phyloP scores from a whole-genome alignment of 306 rosid genomes.

The Herpetospermum pedunculosum region DNA sequence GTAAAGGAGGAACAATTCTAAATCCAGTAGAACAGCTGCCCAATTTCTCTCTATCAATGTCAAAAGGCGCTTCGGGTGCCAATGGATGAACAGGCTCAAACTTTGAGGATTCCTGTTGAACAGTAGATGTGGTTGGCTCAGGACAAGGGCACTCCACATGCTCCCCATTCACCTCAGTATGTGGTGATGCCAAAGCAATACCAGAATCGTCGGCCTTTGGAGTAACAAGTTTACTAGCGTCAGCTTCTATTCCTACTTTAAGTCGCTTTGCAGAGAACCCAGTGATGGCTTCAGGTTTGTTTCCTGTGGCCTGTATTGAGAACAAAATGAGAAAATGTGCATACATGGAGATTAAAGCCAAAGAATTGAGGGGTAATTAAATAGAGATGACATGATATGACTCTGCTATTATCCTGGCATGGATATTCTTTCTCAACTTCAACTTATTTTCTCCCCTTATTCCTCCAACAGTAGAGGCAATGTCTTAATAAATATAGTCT shows the following conservation, averaged over 20 bases:
- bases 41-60: conserved; percentile 54
- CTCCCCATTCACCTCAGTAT: conserved; percentile 33
- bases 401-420: neutral
- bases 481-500: neutral
- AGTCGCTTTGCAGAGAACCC: conserved; percentile 70
- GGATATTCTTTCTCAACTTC: neutral
- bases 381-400: neutral
- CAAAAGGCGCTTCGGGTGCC: conserved; percentile 11
- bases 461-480: neutral
- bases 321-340: conserved; percentile 1
- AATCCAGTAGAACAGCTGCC: conserved; percentile 73
- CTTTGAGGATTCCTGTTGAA: conserved; percentile 38
- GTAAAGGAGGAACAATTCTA: conserved; percentile 70
- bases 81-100: conserved; percentile 32
- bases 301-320: conserved; percentile 56
- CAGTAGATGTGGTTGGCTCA: conserved; percentile 32
- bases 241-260: conserved; percentile 38
- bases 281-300: conserved; percentile 42
- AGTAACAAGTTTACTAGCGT: conserved; percentile 39
- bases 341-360: neutral
- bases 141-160: conserved; percentile 37
- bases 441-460: neutral
- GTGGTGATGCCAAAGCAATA: conserved; percentile 27
- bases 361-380: neutral
- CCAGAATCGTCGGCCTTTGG: conserved; percentile 39